Base-by-base conservation (phyloP, 106 monocot species). In the Posidonia australis region DNA sequence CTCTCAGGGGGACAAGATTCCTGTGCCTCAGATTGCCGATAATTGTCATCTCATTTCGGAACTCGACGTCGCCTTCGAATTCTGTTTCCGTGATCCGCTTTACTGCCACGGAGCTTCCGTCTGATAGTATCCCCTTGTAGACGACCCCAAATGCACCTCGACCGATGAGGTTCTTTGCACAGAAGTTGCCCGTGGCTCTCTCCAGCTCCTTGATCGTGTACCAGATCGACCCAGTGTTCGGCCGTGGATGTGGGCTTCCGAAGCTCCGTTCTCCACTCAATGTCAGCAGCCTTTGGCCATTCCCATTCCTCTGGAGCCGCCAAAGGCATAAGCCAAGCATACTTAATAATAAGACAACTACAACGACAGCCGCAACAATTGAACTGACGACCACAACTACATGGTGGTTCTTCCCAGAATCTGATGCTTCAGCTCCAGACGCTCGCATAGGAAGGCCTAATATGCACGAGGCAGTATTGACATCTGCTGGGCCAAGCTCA, bases 61-160 rank as follows among this genome's bases (percentile, higher is more conserved):
- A 29, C 12, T 59, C 70, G 14, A 13, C 53, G 20, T 67, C 67
- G 18, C 52, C 54, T 19, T 53, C 52, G 52, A 67, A 31, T 48
- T 67, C 31, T 48, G 53, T 31, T 19, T 23, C 60, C 17, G 10
- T 53, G 12, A 65, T 49, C 49, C 29, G 18, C 76, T 92, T 92
- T 12, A 92, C 87, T 3, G 84, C 84, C 48, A 83, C 82, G 14
- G 52, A 18, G 67, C 63, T 76, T 7, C 92, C 92, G 63, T 87
- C 74, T 20, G 70, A 16, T 42, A 92, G 76, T 5, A 65, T 66
- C n/a, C n/a, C n/a, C n/a, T n/a, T n/a, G n/a, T n/a, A n/a, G n/a
- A n/a, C n/a, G n/a, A n/a, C n/a, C n/a, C n/a, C n/a, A n/a, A n/a
- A n/a, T n/a, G n/a, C n/a, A n/a, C n/a, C n/a, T n/a, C n/a, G n/a